These are phyloP conservation scores for Isatis tinctoria DNA, from an alignment of 345 rosid species.

Conservation along the genomic window DNA sequence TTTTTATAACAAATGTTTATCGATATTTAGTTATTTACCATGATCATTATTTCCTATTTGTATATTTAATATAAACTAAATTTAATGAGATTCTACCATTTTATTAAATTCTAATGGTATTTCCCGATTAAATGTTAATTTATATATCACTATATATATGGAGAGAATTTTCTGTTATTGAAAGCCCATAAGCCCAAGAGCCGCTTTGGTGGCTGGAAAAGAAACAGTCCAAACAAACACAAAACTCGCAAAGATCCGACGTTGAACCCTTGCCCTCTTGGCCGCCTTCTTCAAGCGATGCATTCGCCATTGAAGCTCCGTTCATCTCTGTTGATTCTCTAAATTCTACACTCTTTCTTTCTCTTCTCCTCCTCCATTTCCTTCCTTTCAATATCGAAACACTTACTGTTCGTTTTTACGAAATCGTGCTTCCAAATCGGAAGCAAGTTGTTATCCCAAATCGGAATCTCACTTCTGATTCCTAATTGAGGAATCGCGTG, in stretches of 20 bases:
- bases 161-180: background rate
- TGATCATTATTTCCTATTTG: too few species aligned
- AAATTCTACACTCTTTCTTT: background rate
- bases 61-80: too few species aligned
- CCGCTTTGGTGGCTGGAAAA: background rate
- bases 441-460: background rate
- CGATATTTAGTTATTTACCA: too few species aligned
- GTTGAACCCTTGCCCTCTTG: conserved; percentile 7
- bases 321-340: background rate
- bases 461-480: background rate
- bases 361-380: background rate
- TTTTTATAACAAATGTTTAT: too few species aligned
- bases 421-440: background rate
- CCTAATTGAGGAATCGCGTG: background rate
- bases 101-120: too few species aligned
- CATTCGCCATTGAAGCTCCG: conserved; percentile 15
- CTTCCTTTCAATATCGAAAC: background rate
- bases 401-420: background rate
- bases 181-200: conserved; percentile 7
- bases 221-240: background rate
- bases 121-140: too few species aligned
- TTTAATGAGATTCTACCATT: too few species aligned
- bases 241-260: conserved; percentile 8
- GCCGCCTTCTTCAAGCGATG: conserved; percentile 4
- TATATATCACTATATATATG: too few species aligned